Evolutionary conservation across 495 filamentous ascomycete genomes (phyloP).

Genomic region (Chaetomium fimeti): DNA sequence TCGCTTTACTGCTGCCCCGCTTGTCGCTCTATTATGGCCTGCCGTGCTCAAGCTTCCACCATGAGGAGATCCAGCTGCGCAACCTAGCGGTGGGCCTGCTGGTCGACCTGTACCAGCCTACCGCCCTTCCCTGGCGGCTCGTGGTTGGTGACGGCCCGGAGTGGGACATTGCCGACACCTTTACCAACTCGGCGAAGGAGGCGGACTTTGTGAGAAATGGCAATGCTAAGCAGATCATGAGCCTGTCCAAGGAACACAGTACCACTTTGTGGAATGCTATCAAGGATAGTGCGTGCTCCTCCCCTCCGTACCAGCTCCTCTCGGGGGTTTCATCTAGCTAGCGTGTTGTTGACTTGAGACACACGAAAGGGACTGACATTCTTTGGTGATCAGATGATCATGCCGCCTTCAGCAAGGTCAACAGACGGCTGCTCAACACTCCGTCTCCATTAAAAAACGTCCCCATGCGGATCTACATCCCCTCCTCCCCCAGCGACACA

Average conservation of each 20-base stretch:
- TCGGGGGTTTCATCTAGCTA: not conserved
- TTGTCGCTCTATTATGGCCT: slow-evolving; percentile 72
- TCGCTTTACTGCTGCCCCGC: slow-evolving; percentile 73
- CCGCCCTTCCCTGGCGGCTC: slow-evolving; percentile 71
- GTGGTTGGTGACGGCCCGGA: slow-evolving; percentile 57
- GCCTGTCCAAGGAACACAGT: slow-evolving; percentile 81
- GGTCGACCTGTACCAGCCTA: slow-evolving; percentile 70
- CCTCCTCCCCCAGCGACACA: slow-evolving; percentile 56
- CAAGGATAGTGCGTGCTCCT: slow-evolving; percentile 60
- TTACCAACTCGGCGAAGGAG: slow-evolving; percentile 87
- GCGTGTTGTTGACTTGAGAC: not conserved
- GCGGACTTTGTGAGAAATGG: slow-evolving; percentile 91
- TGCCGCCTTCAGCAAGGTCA: slow-evolving; percentile 67
- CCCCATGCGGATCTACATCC: slow-evolving; percentile 85
- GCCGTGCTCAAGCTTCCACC: slow-evolving; percentile 74
- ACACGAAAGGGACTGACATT: not conserved
- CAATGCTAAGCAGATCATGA: slow-evolving; percentile 91
- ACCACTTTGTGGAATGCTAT: slow-evolving; percentile 84
- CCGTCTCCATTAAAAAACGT: slow-evolving; percentile 74
- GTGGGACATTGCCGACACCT: slow-evolving; percentile 81
- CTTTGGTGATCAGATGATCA: slow-evolving; percentile 61
- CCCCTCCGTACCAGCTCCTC: not conserved
- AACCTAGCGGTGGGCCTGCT: slow-evolving; percentile 85
- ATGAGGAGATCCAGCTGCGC: slow-evolving; percentile 66
- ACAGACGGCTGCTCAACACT: slow-evolving; percentile 73